Base-by-base conservation (phyloP, 352 stramenopile genomes). In the Globisporangium rhizosaccharum region DNA sequence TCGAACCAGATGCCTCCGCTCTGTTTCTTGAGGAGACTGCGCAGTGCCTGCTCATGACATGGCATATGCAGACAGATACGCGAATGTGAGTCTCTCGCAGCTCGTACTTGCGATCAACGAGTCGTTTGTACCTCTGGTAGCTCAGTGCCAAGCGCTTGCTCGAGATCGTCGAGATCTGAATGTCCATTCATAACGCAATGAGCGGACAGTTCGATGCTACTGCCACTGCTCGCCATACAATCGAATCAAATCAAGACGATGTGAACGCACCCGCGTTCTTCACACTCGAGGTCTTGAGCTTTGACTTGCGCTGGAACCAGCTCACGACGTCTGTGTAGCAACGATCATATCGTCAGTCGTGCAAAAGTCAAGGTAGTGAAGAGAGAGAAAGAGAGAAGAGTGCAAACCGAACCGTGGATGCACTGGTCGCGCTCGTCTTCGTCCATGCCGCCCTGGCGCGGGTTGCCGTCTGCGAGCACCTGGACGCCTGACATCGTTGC, bases 1-100 rank as follows among this genome's bases (percentile, higher is more conserved):
- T 94, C 82, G 33, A 94, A 94, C 79, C 79, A 94, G 30, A 94
- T 75, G 7, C 82, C 82, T 2, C 85, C 79, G 33, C 83, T 92
- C 48, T 92, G 85, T 53, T 87, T 88, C 45, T 71, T 76, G 17
- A 92, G 36, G 30, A 94, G 58, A 42, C 70, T 83, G n/a, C 73
- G 77, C 18, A 93, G 52, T 23, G 77, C 68, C 78, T 90, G 61
- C 11, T 25, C 33, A 52, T 9, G 33, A 47, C 12, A 10, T 36
- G 15, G 28, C 10, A 0, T 20, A 20, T 23, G 14, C 41, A 5
- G 28, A 14, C 17, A 46, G 28, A 1, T 36, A 17, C 10, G 2
- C 53, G 9, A 28, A 51, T 15, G 39, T 11, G 6, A n/a, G 23
- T 6, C 12, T 45, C 14, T 46, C 36, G 44, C 39, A 53, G 2